phyloP scores from a whole-genome alignment of 202 grass and related monocot species.

The Saccharum hybrid region DNA sequence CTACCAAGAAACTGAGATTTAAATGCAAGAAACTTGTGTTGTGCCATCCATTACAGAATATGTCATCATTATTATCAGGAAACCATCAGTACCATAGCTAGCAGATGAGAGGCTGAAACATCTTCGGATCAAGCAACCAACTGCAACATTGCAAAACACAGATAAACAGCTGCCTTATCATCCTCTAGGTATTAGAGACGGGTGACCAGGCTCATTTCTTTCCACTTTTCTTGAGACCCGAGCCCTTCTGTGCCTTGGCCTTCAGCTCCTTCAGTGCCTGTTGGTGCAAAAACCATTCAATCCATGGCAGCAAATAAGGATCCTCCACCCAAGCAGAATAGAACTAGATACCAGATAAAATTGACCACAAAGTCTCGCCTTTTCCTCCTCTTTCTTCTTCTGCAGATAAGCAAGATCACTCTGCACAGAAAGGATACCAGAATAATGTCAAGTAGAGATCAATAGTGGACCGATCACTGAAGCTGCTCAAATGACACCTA shows the following conservation, averaged over 20 bases:
- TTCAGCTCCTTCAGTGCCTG: conserved; percentile 92
- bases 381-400: conserved; percentile 99
- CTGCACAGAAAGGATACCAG: conserved; percentile 42
- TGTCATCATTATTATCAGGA: conserved; percentile 30
- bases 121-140: conserved; percentile 42
- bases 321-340: background rate
- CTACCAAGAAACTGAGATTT: background rate
- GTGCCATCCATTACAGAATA: background rate
- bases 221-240: conserved; percentile 98
- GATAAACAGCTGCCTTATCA: background rate
- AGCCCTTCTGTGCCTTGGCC: conserved; percentile 93
- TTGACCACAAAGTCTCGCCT: conserved; percentile 35
- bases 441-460: background rate
- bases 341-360: background rate
- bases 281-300: background rate
- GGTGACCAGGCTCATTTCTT: conserved; percentile 61
- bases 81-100: conserved; percentile 34
- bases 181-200: background rate
- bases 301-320: conserved; percentile 4
- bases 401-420: conserved; percentile 70
- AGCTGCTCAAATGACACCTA: background rate
- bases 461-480: background rate
- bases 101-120: conserved; percentile 30
- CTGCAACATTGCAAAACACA: conserved; percentile 30
- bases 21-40: background rate